phyloP scores from a whole-genome alignment of 345 rosid species.

The Dipteronia dyeriana region DNA sequence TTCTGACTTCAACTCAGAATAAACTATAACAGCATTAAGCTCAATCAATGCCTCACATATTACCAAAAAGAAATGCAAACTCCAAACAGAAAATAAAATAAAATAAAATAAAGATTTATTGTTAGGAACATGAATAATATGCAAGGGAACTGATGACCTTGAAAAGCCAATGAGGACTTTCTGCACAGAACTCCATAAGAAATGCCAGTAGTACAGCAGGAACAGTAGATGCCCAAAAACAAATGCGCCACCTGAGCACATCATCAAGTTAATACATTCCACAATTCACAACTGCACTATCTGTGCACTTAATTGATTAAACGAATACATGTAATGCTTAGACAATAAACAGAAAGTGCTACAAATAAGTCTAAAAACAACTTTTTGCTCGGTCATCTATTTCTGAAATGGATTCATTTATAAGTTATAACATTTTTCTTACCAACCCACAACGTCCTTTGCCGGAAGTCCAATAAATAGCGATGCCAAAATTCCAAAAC shows the following conservation, averaged over 20 bases:
- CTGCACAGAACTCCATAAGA: conserved; percentile 74
- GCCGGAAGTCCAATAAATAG: conserved; percentile 79
- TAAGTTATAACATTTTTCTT: conserved; percentile 29
- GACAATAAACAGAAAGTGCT: not conserved
- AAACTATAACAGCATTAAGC: not conserved
- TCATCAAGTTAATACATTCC: conserved; percentile 5
- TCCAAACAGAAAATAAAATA: not conserved
- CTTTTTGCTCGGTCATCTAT: not conserved
- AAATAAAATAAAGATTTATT: not conserved
- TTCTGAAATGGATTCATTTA: conserved; percentile 9
- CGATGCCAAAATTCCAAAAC: conserved; percentile 78
- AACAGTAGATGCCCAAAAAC: conserved; percentile 71
- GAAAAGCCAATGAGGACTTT: conserved; percentile 98
- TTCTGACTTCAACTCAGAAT: not conserved
- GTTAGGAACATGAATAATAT: conserved; percentile 11
- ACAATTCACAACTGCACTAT: conserved; percentile 9
- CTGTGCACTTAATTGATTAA: not conserved
- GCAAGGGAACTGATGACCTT: conserved; percentile 52
- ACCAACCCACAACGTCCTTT: conserved; percentile 74
- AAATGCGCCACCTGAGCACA: conserved; percentile 85
- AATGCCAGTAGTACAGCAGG: conserved; percentile 79
- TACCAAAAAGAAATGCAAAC: not conserved
- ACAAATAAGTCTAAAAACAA: conserved; percentile 14
- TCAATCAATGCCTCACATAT: not conserved
- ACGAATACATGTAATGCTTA: not conserved